These are phyloP conservation scores for Flaveria bidentis DNA, from an alignment of 129 eudicot species.

Conservation along the genomic window DNA sequence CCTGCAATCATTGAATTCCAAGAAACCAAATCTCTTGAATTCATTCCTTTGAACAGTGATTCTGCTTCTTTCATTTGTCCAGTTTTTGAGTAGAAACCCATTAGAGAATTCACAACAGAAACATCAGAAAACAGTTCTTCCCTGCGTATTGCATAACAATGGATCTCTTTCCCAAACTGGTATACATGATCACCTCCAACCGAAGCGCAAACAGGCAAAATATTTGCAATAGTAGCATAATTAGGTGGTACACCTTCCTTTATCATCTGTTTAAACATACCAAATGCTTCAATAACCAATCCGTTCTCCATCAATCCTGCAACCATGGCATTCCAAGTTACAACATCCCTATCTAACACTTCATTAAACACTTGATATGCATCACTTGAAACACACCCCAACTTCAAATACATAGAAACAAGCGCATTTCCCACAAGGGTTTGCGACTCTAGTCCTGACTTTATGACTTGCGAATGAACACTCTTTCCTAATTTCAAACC, in stretches of 20 bases:
- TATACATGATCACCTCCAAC: slow-evolving; percentile 35
- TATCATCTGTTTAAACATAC: slow-evolving; percentile 59
- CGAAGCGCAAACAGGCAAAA: slow-evolving; percentile 61
- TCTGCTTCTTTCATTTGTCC: slow-evolving; percentile 52
- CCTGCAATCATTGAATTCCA: slow-evolving; percentile 89
- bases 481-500: slow-evolving; percentile 54
- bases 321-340: slow-evolving; percentile 85
- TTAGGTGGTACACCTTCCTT: slow-evolving; percentile 51
- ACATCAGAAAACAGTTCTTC: slow-evolving; percentile 47
- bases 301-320: slow-evolving; percentile 78
- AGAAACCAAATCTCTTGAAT: slow-evolving; percentile 62
- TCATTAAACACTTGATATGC: slow-evolving; percentile 52
- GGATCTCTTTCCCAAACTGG: slow-evolving; percentile 62
- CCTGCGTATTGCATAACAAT: slow-evolving; percentile 52
- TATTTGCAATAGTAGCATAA: slow-evolving; percentile 74
- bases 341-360: slow-evolving; percentile 70
- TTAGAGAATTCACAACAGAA: slow-evolving; percentile 63
- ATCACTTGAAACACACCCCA: slow-evolving; percentile 48
- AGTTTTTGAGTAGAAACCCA: slow-evolving; percentile 67
- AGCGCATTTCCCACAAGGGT: slow-evolving; percentile 80
- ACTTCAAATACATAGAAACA: slow-evolving; percentile 81
- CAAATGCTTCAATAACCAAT: slow-evolving; percentile 53
- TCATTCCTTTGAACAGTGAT: slow-evolving; percentile 53
- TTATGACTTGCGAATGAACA: slow-evolving; percentile 60
- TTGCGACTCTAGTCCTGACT: slow-evolving; percentile 57